Base-by-base conservation (phyloP, 1,139 yeast genomes). In the Geotrichum phurueaensis region DNA sequence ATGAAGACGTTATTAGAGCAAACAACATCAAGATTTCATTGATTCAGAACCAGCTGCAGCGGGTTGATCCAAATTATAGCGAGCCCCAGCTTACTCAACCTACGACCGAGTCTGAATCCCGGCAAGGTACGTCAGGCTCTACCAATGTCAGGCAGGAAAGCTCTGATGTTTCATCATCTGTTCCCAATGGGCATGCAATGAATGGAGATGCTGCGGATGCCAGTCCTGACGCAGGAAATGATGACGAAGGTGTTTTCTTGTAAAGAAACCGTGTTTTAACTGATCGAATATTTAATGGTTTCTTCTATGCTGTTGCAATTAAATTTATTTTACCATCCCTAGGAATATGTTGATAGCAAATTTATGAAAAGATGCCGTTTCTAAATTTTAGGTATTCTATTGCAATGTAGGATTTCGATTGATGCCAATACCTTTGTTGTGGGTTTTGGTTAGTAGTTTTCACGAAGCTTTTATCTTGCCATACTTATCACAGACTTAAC, bases 1-100 rank as follows among this genome's bases (percentile, higher is more conserved):
- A 60, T 33, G 56, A 54, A 13, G 27, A 50, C 12, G 58, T 60
- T 22, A 51, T 60, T 5, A 29, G 51, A 27, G 29, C 53, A 12
- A 59, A 59, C 29, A 23, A 15, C 4, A 57, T 52, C 5, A 53
- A 47, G n/a, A 49, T 56, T 18, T 15, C 27, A 2, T 9, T 56
- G 22, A 25, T 56, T 10, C 36, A 56, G 29, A 50, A 43, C n/a
- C 51, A 53, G 36, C 45, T 57, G 45, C 25, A 33, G 33, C 43
- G 20, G 23, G 25, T 52, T 15, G 57, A 51, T 39, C 20, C 45
- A 15, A 39, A 39, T n/a, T 39, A 39, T 15, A n/a, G n/a, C 45
- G 45, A 39, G 20, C 20, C 45, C 45, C 18, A 39, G 18, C 45
- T 4, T 7, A 39, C 45, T 13, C 20, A 39, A n/a, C 9, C 15